Evolutionary conservation across 768 basidiomycete species (phyloP), one percentile per base, ranked within the genome.

Genomic region (Chalciporus chontae): DNA sequence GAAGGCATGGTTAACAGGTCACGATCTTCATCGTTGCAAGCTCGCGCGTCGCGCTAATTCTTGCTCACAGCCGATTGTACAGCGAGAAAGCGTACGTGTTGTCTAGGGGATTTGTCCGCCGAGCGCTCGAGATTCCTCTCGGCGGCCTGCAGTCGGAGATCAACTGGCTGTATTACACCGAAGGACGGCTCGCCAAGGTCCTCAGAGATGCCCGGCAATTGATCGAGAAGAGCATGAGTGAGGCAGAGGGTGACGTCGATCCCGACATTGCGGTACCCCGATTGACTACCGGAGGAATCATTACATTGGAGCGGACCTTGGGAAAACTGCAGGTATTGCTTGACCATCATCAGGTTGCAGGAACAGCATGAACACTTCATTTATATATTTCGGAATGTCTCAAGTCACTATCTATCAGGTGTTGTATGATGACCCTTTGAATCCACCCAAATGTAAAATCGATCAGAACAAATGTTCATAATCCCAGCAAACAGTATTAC

Each of bases 51-150:
- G 4, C 48, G 34, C 43, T 46, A 26, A 54, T 45, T 40, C 43
- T 21, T 49, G 47, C 5, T 53, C 46, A n/a, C 59, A 94, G 92
- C 60, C 90, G 93, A 39, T 68, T 95, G 11, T 95, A 96, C 72
- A 94, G 78, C 65, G 94, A 96, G 70, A 94, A 94, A 66, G 92
- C 91, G 5, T 94, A 88, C 58, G 90, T 94, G 34, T 76, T 95
- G 36, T 92, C 93, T 10, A 79, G 93, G 26, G 89, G 85, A 8
- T 96, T 95, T 63, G 83, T 94, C 43, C 84, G 87, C n/a, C 84
- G 89, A 15, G 93, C 93, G 11, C 80, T 94, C 24, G 88, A 91
- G 69, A 73, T 85, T 23, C 90, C 91, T 18, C 78, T 83, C 4
- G 77, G 81, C 32, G 79, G 83, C 8, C 70, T 96, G 23, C 85